Base-by-base conservation (phyloP, 805 yeast species). In the Pichia californica region DNA sequence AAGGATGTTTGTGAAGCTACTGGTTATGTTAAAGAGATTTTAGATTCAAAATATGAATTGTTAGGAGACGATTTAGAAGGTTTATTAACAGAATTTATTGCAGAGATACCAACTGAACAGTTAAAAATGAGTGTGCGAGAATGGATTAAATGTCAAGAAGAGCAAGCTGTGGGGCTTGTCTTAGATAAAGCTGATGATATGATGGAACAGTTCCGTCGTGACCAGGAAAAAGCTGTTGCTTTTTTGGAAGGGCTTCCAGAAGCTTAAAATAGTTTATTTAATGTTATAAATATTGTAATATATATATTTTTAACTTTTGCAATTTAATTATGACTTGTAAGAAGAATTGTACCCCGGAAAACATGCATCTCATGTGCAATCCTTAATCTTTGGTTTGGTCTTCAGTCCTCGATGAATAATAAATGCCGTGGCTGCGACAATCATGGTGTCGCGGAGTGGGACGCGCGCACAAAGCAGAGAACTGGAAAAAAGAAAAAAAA, bases 51-150 rank as follows among this genome's bases (percentile, higher is more conserved):
- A 8, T 68, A 67, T 47, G 67, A 49, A 2, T 54, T 64, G 13
- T 40, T 81, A 15, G 69, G 73, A 49, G 77, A 81, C 48, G 94
- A 84, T 55, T 57, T 67, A 32, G 86, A 81, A 45, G 88, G 91
- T 1, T 73, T 73, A 25, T 61, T 84, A 19, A 76, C 85, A 0
- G 68, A 68, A 39, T 83, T 83, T 53, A 76, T 83, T 7, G 70
- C 79, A 1, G 77, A 77, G 34, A 78, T 84, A 77, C 89, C 91
- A 0, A 77, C 73, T 26, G 74, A 74, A 21, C 88, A 84, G 54
- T 67, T 84, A 51, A 68, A 74, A 11, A 77, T 81, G 82, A 76
- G 83, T 0, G 73, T 87, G n/a, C 69, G 71, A 38, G 76, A 83
- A 46, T 88, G 95, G 95, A 62, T 84, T 18, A 55, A 56, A 26